Conservation (phyloP, 1,284 basidiomycete genomes). For the Trichosporon sp. region DNA sequence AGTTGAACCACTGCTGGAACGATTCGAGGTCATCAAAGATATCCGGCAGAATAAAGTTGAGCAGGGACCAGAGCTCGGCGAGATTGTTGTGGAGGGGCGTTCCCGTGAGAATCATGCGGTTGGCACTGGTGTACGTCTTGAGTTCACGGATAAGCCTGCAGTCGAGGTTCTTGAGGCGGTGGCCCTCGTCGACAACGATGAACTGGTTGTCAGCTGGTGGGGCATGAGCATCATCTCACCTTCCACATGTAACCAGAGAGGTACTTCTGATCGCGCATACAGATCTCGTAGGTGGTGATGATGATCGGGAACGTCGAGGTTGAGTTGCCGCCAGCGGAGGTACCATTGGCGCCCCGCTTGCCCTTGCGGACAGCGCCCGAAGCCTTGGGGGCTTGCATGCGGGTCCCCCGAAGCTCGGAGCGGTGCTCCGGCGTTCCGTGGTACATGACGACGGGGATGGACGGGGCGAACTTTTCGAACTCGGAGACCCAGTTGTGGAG, state of each 20-base stretch:
- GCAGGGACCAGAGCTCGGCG: constrained; percentile 85
- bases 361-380: constrained; percentile 29
- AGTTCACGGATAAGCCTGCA: constrained; percentile 75
- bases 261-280: constrained; percentile 72
- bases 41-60: constrained; percentile 90
- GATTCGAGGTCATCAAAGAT: constrained; percentile 85
- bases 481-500: constrained; percentile 88
- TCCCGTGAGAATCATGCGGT: constrained; percentile 87
- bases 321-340: constrained; percentile 29
- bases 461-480: constrained; percentile 75
- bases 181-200: constrained; percentile 93
- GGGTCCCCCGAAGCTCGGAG: constrained; percentile 64
- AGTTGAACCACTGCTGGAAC: constrained; percentile 80
- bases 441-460: constrained; percentile 69
- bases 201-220: constrained; percentile 50
- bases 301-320: constrained; percentile 51
- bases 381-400: constrained; percentile 32
- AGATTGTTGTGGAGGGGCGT: constrained; percentile 96
- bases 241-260: constrained; percentile 74
- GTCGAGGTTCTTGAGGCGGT: constrained; percentile 53
- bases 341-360: constrained; percentile 14
- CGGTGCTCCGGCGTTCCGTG: constrained; percentile 77
- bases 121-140: constrained; percentile 77
- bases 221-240: constrained; percentile 6
- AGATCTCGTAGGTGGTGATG: constrained; percentile 88